Evolutionary conservation across 2,329 filamentous ascomycete species (phyloP), one percentile per base, ranked within the genome.

Genomic region (Aspergillus sp.): DNA sequence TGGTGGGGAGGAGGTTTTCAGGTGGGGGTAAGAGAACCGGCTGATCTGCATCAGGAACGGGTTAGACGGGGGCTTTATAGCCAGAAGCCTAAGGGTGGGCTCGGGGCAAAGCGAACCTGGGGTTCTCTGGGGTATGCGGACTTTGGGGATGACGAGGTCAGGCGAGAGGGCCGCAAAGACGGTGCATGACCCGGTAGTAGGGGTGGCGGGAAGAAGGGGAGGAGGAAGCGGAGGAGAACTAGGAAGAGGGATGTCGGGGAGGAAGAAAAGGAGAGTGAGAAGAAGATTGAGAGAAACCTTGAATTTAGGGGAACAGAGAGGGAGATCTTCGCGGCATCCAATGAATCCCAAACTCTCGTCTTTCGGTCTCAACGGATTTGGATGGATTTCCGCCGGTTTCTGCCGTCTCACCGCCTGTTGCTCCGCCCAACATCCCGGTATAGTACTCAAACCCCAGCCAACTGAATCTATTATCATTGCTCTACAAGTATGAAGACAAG

Each of bases 111-210:
- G 39, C 54, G 50, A 56, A 63, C 61, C 27, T 50, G 48, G 41
- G 51, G 58, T 44, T 38, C 38, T 47, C 44, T 50, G 59, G 61
- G 42, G 36, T 59, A 48, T 27, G 47, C 52, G 60, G 47, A 11
- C 30, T 36, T 30, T 50, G 47, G 47, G 47, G 47, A 58, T 62
- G 53, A 63, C 58, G 58, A 62, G 56, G 58, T 65, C 61, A 66
- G 59, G 63, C 58, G 62, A 61, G 52, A 55, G 55, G 53, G 51
- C 53, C 39, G 54, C 41, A 15, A 32, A 51, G 41, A 47, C 57
- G 52, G 54, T 49, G 59, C 65, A 67, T 67, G 59, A 60, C 64
- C 62, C 39, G 39, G 32, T 23, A 21, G n/a, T n/a, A 13, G 30
- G 50, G 21, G 21, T 25, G 25, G 47, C 2, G 25, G 8, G 47